A percentile compares a stretch with the other conserved stretches of the same genome.
These are phyloP conservation scores for Polymyxa betae DNA, from an alignment of 208 protist genomes.

Conservation along the genomic window DNA sequence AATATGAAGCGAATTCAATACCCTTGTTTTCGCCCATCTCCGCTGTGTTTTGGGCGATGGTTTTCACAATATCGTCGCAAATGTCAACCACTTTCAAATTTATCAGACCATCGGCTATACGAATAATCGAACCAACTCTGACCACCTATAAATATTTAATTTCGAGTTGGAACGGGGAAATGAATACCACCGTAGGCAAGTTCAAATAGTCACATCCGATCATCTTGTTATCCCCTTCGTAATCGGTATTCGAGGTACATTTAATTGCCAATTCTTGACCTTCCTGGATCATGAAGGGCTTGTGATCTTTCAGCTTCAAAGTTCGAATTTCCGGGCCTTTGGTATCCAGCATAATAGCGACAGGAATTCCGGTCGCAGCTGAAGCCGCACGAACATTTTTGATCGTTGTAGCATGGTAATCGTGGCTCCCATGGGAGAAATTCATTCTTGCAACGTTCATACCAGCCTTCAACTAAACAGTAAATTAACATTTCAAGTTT, in stretches of 20 bases:
- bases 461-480: slow-evolving; percentile 56
- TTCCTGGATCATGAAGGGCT: slow-evolving; percentile 65
- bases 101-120: slow-evolving; percentile 94
- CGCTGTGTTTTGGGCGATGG: slow-evolving; percentile 55
- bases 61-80: slow-evolving; percentile 53
- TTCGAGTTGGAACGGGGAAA: slow-evolving; percentile 52
- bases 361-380: neutral
- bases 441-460: slow-evolving; percentile 69
- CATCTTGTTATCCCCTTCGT: slow-evolving; percentile 72
- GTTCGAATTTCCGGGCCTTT: slow-evolving; percentile 73
- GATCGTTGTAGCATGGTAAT: slow-evolving; percentile 63
- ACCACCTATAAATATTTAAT: slow-evolving; percentile 65
- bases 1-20: neutral
- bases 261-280: neutral
- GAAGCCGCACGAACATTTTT: slow-evolving; percentile 48
- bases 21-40: slow-evolving; percentile 72
- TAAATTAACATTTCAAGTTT: neutral
- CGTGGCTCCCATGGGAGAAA: slow-evolving; percentile 67
- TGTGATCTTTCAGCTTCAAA: slow-evolving; percentile 68
- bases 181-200: slow-evolving; percentile 70
- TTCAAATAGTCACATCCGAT: slow-evolving; percentile 84
- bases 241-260: slow-evolving; percentile 55
- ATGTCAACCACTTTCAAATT: slow-evolving; percentile 78
- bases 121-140: slow-evolving; percentile 81
- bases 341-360: slow-evolving; percentile 66